phyloP scores from a whole-genome alignment of 305 asterid species.

The Fraxinus baroniana region DNA sequence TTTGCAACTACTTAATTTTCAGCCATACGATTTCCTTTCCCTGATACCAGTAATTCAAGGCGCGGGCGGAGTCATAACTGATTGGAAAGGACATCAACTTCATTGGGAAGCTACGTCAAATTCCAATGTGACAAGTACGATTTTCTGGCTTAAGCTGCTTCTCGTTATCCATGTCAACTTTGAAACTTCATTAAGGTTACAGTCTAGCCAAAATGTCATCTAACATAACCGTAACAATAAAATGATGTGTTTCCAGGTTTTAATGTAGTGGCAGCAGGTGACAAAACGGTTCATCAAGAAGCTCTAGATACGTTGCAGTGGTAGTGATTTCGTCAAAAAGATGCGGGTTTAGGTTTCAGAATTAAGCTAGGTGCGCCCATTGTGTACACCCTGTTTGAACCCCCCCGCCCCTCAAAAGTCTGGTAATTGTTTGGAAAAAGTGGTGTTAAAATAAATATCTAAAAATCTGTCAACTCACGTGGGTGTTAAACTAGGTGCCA shows the following conservation, averaged over 20 bases:
- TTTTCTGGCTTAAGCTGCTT: neutral
- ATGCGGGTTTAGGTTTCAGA: neutral
- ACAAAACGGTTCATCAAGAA: constrained; percentile 56
- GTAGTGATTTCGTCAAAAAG: constrained; percentile 25
- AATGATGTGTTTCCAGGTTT: constrained; percentile 49
- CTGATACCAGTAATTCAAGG: constrained; percentile 93
- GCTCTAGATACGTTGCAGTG: constrained; percentile 58
- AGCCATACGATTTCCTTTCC: constrained; percentile 96
- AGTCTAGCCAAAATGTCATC: neutral
- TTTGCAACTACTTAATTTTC: constrained; percentile 22
- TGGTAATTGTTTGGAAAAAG: too few relatives aligned
- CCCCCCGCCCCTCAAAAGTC: too few relatives aligned
- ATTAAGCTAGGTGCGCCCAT: too few relatives aligned
- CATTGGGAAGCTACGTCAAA: constrained; percentile 79
- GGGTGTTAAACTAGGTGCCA: too few relatives aligned
- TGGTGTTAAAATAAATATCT: too few relatives aligned
- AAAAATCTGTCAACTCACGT: too few relatives aligned
- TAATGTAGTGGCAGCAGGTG: constrained; percentile 87
- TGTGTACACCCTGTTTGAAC: too few relatives aligned
- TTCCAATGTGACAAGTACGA: constrained; percentile 60
- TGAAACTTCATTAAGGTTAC: neutral
- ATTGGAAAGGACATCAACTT: constrained; percentile 76
- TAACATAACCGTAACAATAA: neutral
- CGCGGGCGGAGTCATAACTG: constrained; percentile 86
- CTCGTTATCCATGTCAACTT: neutral